Evolutionary conservation across 129 eudicot genomes (phyloP).

Genomic region (Flaveria sonorensis): DNA sequence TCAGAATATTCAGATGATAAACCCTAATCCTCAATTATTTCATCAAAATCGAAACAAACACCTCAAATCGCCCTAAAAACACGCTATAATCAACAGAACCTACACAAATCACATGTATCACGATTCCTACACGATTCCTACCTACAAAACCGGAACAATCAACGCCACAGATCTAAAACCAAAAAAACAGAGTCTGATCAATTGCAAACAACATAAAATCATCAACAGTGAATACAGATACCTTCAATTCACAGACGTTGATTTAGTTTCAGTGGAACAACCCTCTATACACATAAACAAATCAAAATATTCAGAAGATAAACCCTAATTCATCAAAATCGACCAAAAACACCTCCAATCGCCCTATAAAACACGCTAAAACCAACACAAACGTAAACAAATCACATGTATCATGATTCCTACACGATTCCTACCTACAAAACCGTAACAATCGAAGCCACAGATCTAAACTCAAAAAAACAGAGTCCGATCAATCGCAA

Average conservation of each 20-base stretch:
- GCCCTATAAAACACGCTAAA: background rate
- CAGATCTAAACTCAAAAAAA: constrained; percentile 17
- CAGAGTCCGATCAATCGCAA: background rate
- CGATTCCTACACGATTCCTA: background rate
- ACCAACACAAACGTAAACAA: background rate
- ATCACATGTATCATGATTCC: constrained; percentile 2
- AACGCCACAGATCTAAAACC: constrained; percentile 16
- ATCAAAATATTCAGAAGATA: too few relatives aligned
- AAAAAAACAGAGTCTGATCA: background rate
- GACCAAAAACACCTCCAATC: background rate
- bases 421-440: background rate
- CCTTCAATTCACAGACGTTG: constrained; percentile 56
- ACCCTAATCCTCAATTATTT: background rate
- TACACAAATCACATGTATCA: constrained; percentile 4
- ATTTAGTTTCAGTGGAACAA: background rate
- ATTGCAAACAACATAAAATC: background rate
- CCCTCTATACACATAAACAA: too few relatives aligned
- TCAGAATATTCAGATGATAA: background rate
- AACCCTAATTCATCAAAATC: background rate
- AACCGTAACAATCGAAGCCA: background rate
- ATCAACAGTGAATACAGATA: constrained; percentile 6
- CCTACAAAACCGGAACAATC: background rate
- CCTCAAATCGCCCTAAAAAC: background rate
- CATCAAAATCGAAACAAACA: background rate
- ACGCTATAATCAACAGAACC: background rate